Evolutionary conservation across 257 asterid genomes (phyloP).

Genomic region (Solanum sejunctum): DNA sequence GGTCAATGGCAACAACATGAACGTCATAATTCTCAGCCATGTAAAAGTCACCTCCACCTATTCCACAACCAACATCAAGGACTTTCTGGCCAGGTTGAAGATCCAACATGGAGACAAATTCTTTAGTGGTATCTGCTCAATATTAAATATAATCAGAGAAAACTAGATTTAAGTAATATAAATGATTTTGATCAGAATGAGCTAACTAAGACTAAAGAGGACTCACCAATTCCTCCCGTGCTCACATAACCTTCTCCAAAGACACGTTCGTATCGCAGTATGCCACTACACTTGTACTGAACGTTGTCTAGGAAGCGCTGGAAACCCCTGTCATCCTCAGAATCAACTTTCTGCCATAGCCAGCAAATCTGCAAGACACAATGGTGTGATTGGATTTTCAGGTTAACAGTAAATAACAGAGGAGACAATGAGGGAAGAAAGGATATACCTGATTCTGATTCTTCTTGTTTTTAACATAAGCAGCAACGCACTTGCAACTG

Average conservation of each 20-base stretch:
- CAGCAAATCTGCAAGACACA: constrained; percentile 65
- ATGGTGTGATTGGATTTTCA: background rate
- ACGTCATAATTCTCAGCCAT: constrained; percentile 90
- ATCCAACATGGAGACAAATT: constrained; percentile 64
- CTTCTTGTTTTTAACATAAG: constrained; percentile 79
- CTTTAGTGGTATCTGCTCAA: constrained; percentile 77
- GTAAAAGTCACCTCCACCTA: constrained; percentile 97
- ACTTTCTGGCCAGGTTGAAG: constrained; percentile 88
- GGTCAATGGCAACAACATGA: constrained; percentile 90
- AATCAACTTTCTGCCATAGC: constrained; percentile 79
- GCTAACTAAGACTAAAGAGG: background rate
- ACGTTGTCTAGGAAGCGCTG: constrained; percentile 90
- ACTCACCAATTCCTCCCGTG: constrained; percentile 92
- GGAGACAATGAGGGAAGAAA: background rate
- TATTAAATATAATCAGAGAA: background rate
- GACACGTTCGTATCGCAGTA: constrained; percentile 84
- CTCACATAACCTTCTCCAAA: constrained; percentile 93
- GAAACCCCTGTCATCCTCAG: constrained; percentile 71
- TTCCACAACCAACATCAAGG: constrained; percentile 97
- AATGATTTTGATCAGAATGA: background rate
- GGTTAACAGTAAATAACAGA: background rate
- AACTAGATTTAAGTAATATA: background rate
- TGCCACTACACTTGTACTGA: constrained; percentile 83
- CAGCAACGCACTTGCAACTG: constrained; percentile 88
- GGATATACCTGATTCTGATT: constrained; percentile 74